Evolutionary conservation across 2,329 filamentous ascomycete species (phyloP).

Genomic region (Penicillium sp.): DNA sequence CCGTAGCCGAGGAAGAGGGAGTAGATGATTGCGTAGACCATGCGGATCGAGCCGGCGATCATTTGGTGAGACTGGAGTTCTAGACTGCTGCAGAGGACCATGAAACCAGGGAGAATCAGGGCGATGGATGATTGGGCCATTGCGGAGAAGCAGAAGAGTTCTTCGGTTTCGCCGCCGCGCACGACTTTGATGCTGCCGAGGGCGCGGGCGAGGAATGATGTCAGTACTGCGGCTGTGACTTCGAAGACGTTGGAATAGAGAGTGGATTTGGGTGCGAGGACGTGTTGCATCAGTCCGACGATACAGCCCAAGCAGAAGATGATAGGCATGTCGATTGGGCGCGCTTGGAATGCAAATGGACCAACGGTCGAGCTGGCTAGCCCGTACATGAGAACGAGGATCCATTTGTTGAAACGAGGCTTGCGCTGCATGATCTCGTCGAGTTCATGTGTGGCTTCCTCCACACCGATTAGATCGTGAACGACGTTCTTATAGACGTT

Average conservation of each 20-base stretch:
- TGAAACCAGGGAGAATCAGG: constrained; percentile 70
- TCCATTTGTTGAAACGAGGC: constrained; percentile 57
- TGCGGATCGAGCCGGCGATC: constrained; percentile 72
- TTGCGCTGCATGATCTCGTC: constrained; percentile 60
- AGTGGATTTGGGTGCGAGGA: constrained; percentile 73
- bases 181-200: constrained; percentile 63
- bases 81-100: constrained; percentile 62
- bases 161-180: constrained; percentile 39
- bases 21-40: constrained; percentile 75
- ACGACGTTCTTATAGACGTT: constrained; percentile 53
- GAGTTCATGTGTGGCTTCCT: constrained; percentile 48
- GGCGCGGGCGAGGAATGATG: constrained; percentile 68
- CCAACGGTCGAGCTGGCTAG: constrained; percentile 74
- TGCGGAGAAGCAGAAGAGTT: constrained; percentile 70
- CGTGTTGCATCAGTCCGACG: constrained; percentile 73
- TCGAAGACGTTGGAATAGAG: constrained; percentile 68
- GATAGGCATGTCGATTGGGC: constrained; percentile 77
- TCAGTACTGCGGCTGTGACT: constrained; percentile 65
- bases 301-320: constrained; percentile 76
- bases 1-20: constrained; percentile 73
- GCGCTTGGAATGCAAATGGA: constrained; percentile 77
- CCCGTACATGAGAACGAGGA: constrained; percentile 69
- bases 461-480: constrained; percentile 50
- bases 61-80: constrained; percentile 71
- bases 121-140: constrained; percentile 73